A percentile compares a stretch with the other conserved stretches of the same genome.
These are phyloP conservation scores for Endothia cerciana DNA, from an alignment of 2,329 filamentous ascomycete species.

Conservation along the genomic window DNA sequence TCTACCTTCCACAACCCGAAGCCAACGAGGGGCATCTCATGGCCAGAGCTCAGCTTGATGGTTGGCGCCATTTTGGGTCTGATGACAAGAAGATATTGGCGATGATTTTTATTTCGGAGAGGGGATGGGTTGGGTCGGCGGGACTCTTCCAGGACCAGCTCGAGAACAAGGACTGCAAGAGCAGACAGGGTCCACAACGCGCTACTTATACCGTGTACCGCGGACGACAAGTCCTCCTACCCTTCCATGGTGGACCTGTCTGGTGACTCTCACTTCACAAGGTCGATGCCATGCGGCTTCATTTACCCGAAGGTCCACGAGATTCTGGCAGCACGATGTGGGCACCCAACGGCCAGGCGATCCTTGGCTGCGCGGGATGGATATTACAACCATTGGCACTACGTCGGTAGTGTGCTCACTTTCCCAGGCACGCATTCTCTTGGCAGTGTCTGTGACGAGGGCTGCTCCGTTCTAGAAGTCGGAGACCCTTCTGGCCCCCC, in stretches of 20 bases:
- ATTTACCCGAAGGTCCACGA: slow-evolving; percentile 27
- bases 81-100: neutral
- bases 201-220: slow-evolving; percentile 20
- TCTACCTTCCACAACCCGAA: slow-evolving; percentile 86
- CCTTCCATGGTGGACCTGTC: slow-evolving; percentile 17
- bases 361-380: slow-evolving; percentile 14
- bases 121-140: neutral
- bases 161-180: neutral
- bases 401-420: slow-evolving; percentile 12
- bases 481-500: neutral
- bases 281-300: slow-evolving; percentile 6
- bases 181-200: neutral
- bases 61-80: slow-evolving; percentile 28
- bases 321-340: slow-evolving; percentile 20
- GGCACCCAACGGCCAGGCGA: slow-evolving; percentile 19
- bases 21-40: slow-evolving; percentile 75
- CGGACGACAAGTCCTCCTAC: neutral
- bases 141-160: neutral
- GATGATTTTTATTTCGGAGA: neutral
- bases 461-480: neutral
- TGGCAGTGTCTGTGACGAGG: neutral
- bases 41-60: slow-evolving; percentile 67
- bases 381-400: slow-evolving; percentile 5
- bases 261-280: slow-evolving; percentile 8
- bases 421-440: neutral